phyloP scores from a whole-genome alignment of 2,329 filamentous ascomycete species.

The Pseudogymnoascus sp. region DNA sequence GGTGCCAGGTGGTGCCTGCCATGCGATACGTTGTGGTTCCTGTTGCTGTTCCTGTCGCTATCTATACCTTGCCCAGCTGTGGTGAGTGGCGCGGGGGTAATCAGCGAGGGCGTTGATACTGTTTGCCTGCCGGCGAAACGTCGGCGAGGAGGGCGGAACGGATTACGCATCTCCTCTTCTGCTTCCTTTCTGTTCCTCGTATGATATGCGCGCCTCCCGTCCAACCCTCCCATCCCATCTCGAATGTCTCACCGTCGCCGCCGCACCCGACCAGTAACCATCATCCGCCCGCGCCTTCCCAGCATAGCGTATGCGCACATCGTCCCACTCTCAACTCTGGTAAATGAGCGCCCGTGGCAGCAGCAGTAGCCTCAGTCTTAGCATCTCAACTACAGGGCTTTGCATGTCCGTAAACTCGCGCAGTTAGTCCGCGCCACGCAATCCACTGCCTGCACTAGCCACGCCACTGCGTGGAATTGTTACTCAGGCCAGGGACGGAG shows the following conservation, averaged over 20 bases:
- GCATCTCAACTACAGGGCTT: not conserved
- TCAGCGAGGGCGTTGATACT: not conserved
- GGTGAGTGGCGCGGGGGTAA: not conserved
- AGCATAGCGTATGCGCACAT: not conserved
- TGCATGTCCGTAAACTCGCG: not conserved
- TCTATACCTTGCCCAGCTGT: not conserved
- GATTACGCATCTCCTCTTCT: not conserved
- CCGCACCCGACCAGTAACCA: constrained; percentile 1
- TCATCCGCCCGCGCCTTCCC: not conserved
- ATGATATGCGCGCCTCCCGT: not conserved
- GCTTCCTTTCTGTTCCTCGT: not conserved
- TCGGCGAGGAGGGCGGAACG: not conserved
- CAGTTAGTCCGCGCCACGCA: not conserved
- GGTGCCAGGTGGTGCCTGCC: too few species aligned
- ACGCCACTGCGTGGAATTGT: too few species aligned
- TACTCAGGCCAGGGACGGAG: too few species aligned
- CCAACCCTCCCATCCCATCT: constrained; percentile 25
- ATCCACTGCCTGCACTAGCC: not conserved
- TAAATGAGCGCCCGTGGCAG: not conserved
- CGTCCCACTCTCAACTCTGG: constrained; percentile 8
- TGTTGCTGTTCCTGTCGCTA: not conserved
- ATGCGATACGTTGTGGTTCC: not conserved
- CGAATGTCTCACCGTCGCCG: constrained; percentile 33
- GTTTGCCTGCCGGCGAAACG: not conserved
- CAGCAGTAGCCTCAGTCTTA: not conserved